Evolutionary conservation across 2,329 filamentous ascomycete genomes (phyloP).

Genomic region (Aspergillus texensis): DNA sequence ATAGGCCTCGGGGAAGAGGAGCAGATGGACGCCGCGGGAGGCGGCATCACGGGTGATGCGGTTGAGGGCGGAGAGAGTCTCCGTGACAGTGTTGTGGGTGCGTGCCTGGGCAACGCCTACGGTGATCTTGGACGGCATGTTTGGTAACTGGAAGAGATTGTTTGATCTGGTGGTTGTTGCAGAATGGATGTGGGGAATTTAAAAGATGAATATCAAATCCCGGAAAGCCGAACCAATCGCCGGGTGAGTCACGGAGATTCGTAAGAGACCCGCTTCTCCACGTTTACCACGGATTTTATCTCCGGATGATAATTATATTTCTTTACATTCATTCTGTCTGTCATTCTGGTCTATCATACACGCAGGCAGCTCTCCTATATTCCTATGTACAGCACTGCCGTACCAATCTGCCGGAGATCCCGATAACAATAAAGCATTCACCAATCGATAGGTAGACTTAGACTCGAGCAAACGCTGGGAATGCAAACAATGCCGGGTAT

Average conservation of each 20-base stretch:
- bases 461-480: constrained; percentile 6
- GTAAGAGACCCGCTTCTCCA: background rate
- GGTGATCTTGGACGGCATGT: constrained; percentile 45
- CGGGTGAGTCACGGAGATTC: background rate
- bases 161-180: background rate
- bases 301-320: too few relatives aligned
- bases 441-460: constrained; percentile 3
- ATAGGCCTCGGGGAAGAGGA: constrained; percentile 91
- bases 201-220: background rate
- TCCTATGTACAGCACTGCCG: background rate
- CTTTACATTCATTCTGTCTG: background rate
- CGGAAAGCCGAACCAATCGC: background rate
- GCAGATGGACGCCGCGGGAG: constrained; percentile 62
- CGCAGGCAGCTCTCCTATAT: background rate
- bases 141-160: background rate
- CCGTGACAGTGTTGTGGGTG: constrained; percentile 43
- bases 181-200: background rate
- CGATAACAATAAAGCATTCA: constrained; percentile 6
- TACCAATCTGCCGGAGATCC: constrained; percentile 1
- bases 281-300: background rate
- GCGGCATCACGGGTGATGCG: constrained; percentile 66
- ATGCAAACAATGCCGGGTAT: constrained; percentile 27
- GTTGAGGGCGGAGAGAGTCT: constrained; percentile 69
- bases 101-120: constrained; percentile 52
- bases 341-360: constrained; percentile 5